Percentiles rank a stretch among this genome's conserved stretches.
These are phyloP conservation scores for Penicillium mononematosum DNA, from an alignment of 495 filamentous ascomycete genomes.

Conservation along the genomic window DNA sequence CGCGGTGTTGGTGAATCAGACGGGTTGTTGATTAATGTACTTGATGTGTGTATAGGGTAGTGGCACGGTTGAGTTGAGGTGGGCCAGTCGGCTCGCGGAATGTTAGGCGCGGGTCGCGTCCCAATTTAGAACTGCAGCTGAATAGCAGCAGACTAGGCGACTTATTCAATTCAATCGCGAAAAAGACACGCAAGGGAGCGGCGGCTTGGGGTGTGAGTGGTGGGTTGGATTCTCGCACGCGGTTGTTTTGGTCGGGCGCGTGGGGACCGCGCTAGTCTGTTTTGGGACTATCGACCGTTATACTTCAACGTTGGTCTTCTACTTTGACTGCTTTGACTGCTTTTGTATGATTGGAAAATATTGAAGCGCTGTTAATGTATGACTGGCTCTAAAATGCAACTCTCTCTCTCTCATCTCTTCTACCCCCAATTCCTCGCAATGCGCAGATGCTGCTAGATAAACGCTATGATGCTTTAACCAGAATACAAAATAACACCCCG, in stretches of 20 bases:
- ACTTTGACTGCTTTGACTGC: neutral
- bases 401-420: conserved; percentile 3
- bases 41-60: conserved; percentile 8
- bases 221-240: conserved; percentile 42
- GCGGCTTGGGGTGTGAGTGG: conserved; percentile 26
- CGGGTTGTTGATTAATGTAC: neutral
- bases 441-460: conserved; percentile 26
- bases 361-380: neutral
- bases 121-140: neutral
- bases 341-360: neutral
- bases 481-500: conserved; percentile 17
- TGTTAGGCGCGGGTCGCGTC: conserved; percentile 15
- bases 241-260: conserved; percentile 53
- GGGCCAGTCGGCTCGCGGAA: conserved; percentile 6
- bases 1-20: neutral
- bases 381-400: neutral
- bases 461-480: conserved; percentile 23
- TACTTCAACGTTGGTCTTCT: conserved; percentile 3
- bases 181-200: conserved; percentile 19
- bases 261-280: conserved; percentile 41
- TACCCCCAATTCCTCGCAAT: conserved; percentile 12
- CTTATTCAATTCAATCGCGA: conserved; percentile 3
- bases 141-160: conserved; percentile 4
- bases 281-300: conserved; percentile 30
- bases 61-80: conserved; percentile 1